These are phyloP conservation scores for Irineochytrium annulatum DNA, from an alignment of 192 early-diverging fungal species.

Conservation along the genomic window DNA sequence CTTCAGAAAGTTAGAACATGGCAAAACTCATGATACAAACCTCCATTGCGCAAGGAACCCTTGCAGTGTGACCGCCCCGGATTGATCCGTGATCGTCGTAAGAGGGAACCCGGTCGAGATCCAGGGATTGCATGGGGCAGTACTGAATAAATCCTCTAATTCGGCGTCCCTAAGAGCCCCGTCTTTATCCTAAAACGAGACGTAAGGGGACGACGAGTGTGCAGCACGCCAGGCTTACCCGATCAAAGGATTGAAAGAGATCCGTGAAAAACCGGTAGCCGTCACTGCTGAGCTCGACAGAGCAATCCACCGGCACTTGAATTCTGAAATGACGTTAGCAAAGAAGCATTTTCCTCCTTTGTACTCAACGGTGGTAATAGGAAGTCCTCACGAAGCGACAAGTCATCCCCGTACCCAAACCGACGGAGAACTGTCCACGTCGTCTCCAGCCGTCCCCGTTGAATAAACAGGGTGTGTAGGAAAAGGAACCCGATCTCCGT, in stretches of 20 bases:
- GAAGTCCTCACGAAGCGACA: conserved; percentile 88
- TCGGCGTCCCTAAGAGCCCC: conserved; percentile 85
- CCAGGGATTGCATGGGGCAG: conserved; percentile 95
- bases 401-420: conserved; percentile 96
- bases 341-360: not conserved
- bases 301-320: conserved; percentile 85
- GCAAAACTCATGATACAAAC: conserved; percentile 31
- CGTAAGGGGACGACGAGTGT: not conserved
- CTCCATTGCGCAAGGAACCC: conserved; percentile 99
- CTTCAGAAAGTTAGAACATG: conserved; percentile 34
- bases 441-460: conserved; percentile 93
- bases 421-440: conserved; percentile 95
- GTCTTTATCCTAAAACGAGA: conserved; percentile 77
- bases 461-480: conserved; percentile 94
- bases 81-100: conserved; percentile 81
- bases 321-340: conserved; percentile 42
- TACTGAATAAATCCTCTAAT: conserved; percentile 80
- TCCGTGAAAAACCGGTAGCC: conserved; percentile 96
- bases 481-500: conserved; percentile 93
- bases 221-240: conserved; percentile 40
- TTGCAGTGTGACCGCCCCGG: conserved; percentile 87
- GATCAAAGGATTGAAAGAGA: conserved; percentile 89
- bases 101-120: conserved; percentile 77
- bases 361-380: conserved; percentile 66
- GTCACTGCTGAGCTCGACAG: conserved; percentile 87